Evolutionary conservation across 2,329 filamentous ascomycete genomes (phyloP).

Genomic region (Fusarium incarnatum): DNA sequence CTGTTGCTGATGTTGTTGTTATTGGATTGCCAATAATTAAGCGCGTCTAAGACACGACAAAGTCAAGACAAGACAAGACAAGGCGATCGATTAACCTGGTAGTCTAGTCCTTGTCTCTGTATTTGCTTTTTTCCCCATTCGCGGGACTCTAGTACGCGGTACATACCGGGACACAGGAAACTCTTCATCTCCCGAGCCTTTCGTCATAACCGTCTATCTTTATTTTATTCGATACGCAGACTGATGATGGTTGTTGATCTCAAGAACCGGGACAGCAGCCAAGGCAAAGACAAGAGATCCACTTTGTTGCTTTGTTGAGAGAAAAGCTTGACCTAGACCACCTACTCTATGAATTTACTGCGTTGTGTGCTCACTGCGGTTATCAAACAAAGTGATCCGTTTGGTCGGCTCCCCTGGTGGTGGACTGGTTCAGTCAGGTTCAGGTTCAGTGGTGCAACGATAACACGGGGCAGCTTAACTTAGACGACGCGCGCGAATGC

Average conservation of each 20-base stretch:
- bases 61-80: not conserved
- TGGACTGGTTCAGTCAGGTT: not conserved
- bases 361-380: slow-evolving; percentile 2
- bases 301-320: slow-evolving; percentile 32
- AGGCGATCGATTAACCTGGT: slow-evolving; percentile 5
- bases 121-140: not conserved
- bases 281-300: slow-evolving; percentile 14
- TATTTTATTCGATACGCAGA: slow-evolving; percentile 9
- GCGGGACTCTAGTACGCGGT: not conserved
- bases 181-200: not conserved
- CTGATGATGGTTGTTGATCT: slow-evolving; percentile 6
- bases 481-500: slow-evolving; percentile 23
- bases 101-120: not conserved
- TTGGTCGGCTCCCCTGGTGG: slow-evolving; percentile 23
- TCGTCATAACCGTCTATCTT: slow-evolving; percentile 29
- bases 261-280: slow-evolving; percentile 2
- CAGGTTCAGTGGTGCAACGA: not conserved
- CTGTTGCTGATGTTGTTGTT: slow-evolving; percentile 5
- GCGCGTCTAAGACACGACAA: slow-evolving; percentile 8
- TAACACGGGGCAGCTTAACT: slow-evolving; percentile 21
- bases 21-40: slow-evolving; percentile 13
- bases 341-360: not conserved
- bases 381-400: slow-evolving; percentile 8
- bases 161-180: not conserved
- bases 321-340: not conserved